phyloP scores from a whole-genome alignment of 2,329 filamentous ascomycete genomes.

The Scleromitrula shiraiana region DNA sequence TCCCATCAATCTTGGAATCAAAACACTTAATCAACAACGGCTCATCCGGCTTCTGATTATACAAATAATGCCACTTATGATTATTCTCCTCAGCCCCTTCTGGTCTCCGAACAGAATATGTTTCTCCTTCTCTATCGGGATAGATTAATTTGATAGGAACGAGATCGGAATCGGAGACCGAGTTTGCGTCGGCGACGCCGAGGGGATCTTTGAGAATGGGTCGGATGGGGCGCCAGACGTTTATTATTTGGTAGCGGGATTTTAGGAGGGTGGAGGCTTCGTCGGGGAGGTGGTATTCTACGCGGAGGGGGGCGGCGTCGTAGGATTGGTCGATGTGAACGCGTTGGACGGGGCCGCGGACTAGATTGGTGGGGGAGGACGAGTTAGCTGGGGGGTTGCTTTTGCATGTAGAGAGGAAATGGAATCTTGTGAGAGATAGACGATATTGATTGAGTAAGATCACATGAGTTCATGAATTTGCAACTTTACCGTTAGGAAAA shows the following conservation, averaged over 20 bases:
- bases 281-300: constrained; percentile 37
- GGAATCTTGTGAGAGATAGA: no score
- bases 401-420: no score
- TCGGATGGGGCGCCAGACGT: constrained; percentile 44
- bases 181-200: constrained; percentile 42
- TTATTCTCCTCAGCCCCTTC: no score
- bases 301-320: constrained; percentile 34
- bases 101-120: constrained; percentile 24
- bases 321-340: constrained; percentile 54
- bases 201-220: constrained; percentile 46
- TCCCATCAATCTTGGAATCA: constrained; percentile 47
- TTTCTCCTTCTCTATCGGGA: constrained; percentile 14
- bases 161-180: constrained; percentile 43
- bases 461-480: no score
- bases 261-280: constrained; percentile 37
- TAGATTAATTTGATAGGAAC: constrained; percentile 39
- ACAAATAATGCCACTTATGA: constrained; percentile 48
- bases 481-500: no score
- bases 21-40: constrained; percentile 54
- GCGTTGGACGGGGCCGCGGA: constrained; percentile 40
- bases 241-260: constrained; percentile 46
- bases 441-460: no score
- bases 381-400: no score
- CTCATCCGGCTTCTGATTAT: constrained; percentile 43
- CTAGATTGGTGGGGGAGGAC: constrained; percentile 1